Evolutionary conservation across 345 rosid genomes (phyloP), one percentile per base, ranked within the genome.

Genomic region (Luvunga scandens): DNA sequence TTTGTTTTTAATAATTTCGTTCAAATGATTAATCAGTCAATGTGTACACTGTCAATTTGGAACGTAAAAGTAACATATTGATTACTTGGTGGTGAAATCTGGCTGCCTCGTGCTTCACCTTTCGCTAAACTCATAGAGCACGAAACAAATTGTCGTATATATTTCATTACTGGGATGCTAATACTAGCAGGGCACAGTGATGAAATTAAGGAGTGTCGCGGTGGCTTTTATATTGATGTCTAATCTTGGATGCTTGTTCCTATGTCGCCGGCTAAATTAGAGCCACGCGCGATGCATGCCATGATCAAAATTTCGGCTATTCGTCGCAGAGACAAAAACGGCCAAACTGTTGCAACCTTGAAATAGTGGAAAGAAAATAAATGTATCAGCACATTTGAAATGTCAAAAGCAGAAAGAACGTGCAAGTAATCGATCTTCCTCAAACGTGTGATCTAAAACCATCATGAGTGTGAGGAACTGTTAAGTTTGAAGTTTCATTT

Each of bases 11-110:
- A 57, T 66, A 66, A 76, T 78, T 76, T 78, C 65, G 73, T 73
- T 83, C 68, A 75, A 83, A 75, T 80, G 69, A 81, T 50, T 56
- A 55, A 18, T 76, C 36, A 6, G 19, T 14, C 67, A 24, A 33
- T 48, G 1, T 50, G 60, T 74, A 42, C 28, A 62, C 22, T 45
- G 30, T 24, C 19, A 27, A 14, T 19, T 28, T 61, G 57, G 56
- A 73, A 7, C 27, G 30, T 38, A 25, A 28, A 22, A 45, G 50
- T 13, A 2, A 45, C 50, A 45, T 18, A 45, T 45, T 13, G 50
- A 45, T 45, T 45, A 13, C 50, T 13, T 12, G 13, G 50, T 45
- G 50, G 5, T 50, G 61, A 30, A 70, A 48, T 28, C 59, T 18
- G 31, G 21, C 36, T 25, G 1, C 34, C 6, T 36, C 16, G 2